Percentiles rank a stretch among this genome's conserved stretches.
Evolutionary conservation across 257 asterid species (phyloP).

Genomic region (Handroanthus guayacan): DNA sequence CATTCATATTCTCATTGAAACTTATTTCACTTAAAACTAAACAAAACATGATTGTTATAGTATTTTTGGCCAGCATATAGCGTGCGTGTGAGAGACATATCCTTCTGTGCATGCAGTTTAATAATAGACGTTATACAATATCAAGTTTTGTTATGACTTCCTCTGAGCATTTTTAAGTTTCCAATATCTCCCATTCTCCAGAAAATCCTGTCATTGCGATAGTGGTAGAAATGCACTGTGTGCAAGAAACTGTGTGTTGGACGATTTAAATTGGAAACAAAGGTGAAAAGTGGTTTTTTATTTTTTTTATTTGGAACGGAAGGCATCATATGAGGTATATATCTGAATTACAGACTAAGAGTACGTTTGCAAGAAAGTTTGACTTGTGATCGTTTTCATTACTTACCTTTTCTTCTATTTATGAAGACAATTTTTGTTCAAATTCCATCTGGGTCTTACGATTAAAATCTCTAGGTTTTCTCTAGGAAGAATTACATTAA

Average conservation of each 20-base stretch:
- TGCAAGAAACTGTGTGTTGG: not conserved
- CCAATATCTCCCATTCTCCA: not conserved
- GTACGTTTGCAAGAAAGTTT: no score
- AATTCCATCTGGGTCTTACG: conserved; percentile 6
- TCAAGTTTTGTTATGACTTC: not conserved
- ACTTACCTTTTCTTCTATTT: no score
- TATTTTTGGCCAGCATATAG: not conserved
- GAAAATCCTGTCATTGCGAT: not conserved
- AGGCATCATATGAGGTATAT: not conserved
- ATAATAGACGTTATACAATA: conserved; percentile 1
- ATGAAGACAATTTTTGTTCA: no score
- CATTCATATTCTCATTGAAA: conserved; percentile 6
- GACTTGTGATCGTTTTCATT: no score
- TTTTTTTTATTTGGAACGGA: not conserved
- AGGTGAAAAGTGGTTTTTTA: not conserved
- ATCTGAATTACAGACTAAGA: no score
- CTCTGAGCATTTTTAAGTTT: not conserved
- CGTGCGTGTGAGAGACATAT: not conserved
- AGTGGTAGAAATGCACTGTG: not conserved
- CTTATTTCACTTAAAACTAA: not conserved
- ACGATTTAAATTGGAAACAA: not conserved
- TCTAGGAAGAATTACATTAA: not conserved
- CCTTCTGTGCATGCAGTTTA: conserved; percentile 1
- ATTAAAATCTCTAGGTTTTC: not conserved
- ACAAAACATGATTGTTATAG: conserved; percentile 3